Base-by-base conservation (phyloP, 1,284 basidiomycete genomes). In the Neonothopanus nambi region DNA sequence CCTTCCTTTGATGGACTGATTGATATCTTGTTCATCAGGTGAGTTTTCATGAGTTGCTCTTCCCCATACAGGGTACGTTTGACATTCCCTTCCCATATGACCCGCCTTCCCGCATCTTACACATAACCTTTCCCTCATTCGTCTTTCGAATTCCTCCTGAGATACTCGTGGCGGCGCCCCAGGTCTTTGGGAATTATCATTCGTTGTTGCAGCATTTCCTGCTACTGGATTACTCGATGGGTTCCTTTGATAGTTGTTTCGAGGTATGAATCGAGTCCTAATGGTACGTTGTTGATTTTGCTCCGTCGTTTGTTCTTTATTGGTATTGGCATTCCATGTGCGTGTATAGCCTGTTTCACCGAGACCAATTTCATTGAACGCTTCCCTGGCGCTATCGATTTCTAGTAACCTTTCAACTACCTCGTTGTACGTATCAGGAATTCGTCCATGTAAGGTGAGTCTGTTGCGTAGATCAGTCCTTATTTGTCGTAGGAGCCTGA, bases 381-480 rank as follows among this genome's bases (percentile, higher is more conserved):
- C 37, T 42, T 51, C 35, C 7, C 48, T 17, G 1, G 48, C 39
- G 11, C 38, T 26, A 26, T 51, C 48, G 9, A 51, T 30, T 5
- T 42, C 39, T 17, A 51, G 23, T n/a, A 51, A 15, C 7, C 48
- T 9, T 13, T 42, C 21, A 2, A 51, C 39, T 2, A 51, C 20
- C 7, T 42, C 48, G 13, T 41, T 18, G 20, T 41, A 51, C 3
- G 20, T 33, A 26, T 41, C 18, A 2, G 48, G 48, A 3, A 42
- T 26, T 2, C 30, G 30, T 1, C 48, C 48, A 26, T 33, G 26
- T 6, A 39, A 41, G 2, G 48, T 51, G 20, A 51, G 35, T 2
- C 48, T 3, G 48, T 51, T 51, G 5, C 48, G 37, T 3, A 51
- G 24, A 21, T 51, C 48, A 26, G 17, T 12, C 5, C 39, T 38